phyloP scores from a whole-genome alignment of 352 stramenopile genomes.

The Achlya hypogyna region DNA sequence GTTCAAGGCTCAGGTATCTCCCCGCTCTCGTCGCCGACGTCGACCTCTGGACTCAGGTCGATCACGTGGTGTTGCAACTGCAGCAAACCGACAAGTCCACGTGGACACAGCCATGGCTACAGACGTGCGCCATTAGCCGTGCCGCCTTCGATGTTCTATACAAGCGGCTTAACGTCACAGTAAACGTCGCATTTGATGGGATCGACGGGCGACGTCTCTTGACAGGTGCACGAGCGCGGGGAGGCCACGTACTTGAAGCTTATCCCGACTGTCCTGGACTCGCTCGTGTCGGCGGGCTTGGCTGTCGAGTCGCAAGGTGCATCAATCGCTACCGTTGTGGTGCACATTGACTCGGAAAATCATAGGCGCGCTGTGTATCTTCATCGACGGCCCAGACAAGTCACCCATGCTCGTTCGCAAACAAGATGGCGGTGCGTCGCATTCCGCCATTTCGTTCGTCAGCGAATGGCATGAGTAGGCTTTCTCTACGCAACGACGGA shows the following conservation, averaged over 20 bases:
- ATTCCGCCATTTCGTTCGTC: neutral
- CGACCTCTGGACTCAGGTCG: constrained; percentile 27
- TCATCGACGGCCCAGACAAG: constrained; percentile 58
- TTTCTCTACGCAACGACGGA: constrained; percentile 77
- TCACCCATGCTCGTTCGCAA: constrained; percentile 78
- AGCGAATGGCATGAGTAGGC: constrained; percentile 8
- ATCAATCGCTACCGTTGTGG: too few species aligned
- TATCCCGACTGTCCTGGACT: constrained; percentile 35
- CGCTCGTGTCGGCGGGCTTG: constrained; percentile 36
- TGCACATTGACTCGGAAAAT: too few species aligned
- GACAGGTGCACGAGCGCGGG: constrained; percentile 43
- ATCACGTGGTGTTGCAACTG: constrained; percentile 60
- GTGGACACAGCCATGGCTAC: constrained; percentile 31
- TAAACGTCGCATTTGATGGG: neutral
- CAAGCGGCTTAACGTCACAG: constrained; percentile 40
- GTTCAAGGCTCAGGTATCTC: constrained; percentile 38
- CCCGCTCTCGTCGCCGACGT: neutral
- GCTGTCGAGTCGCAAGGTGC: constrained; percentile 36
- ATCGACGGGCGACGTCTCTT: neutral
- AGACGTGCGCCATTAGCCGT: constrained; percentile 61
- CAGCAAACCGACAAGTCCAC: constrained; percentile 34
- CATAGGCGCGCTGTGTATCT: constrained; percentile 53
- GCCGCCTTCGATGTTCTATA: constrained; percentile 59
- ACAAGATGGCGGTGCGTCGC: constrained; percentile 40
- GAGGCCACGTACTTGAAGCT: constrained; percentile 71